Evolutionary conservation across 75 land plant genomes (phyloP).

Genomic region (Adiantum capillusveneris): DNA sequence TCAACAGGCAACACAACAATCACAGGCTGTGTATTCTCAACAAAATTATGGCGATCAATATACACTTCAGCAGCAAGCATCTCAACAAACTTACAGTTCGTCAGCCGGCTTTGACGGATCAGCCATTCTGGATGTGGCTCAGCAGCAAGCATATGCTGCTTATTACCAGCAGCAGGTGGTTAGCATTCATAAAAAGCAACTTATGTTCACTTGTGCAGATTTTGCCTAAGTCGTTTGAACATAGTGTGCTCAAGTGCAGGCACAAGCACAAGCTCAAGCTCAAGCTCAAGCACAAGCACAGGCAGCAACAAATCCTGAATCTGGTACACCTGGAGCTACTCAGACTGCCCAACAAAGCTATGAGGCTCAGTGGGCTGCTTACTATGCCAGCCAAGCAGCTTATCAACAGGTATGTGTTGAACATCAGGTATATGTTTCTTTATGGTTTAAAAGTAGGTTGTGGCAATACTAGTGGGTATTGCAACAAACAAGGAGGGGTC

Average conservation of each 20-base stretch:
- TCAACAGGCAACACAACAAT: background rate
- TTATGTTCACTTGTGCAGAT: no score
- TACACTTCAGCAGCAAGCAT: slow-evolving; percentile 6
- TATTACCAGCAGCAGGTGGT: slow-evolving; percentile 22
- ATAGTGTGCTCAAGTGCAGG: background rate
- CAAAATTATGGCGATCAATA: slow-evolving; percentile 19
- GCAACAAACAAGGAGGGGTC: no score
- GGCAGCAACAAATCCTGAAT: background rate
- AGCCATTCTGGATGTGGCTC: slow-evolving; percentile 6
- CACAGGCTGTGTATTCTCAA: slow-evolving; percentile 1
- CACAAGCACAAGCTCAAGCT: background rate
- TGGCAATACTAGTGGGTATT: no score
- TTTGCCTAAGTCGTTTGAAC: no score
- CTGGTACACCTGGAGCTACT: slow-evolving; percentile 4
- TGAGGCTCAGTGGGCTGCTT: slow-evolving; percentile 31
- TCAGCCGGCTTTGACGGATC: background rate
- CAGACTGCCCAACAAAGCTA: slow-evolving; percentile 12
- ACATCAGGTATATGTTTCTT: background rate
- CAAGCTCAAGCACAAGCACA: slow-evolving; percentile 2
- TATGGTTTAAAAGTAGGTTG: no score
- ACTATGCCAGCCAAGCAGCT: slow-evolving; percentile 28
- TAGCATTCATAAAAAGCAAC: no score
- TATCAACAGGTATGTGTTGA: slow-evolving; percentile 10
- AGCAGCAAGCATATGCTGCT: slow-evolving; percentile 17
- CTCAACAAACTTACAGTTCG: background rate